Conservation (phyloP, 805 yeast genomes). For the Candida wancherniae region DNA sequence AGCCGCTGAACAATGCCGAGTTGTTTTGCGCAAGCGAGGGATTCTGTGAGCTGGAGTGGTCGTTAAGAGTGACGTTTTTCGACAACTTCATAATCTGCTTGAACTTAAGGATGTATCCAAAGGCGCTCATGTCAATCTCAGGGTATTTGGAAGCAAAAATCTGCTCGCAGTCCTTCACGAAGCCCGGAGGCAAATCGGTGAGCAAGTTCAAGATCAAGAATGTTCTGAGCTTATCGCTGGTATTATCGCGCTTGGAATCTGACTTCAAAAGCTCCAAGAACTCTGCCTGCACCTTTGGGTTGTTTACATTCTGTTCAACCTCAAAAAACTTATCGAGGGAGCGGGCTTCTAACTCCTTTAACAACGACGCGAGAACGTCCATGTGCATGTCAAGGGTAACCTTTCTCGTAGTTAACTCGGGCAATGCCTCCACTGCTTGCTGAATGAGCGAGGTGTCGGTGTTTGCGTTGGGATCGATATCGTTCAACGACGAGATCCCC, state of each 20-base stretch:
- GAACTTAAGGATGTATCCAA: constrained; percentile 71
- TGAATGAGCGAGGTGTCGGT: constrained; percentile 65
- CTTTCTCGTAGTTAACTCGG: constrained; percentile 87
- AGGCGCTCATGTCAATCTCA: constrained; percentile 52
- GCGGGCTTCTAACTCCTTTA: constrained; percentile 80
- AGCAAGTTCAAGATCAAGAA: constrained; percentile 70
- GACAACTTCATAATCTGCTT: constrained; percentile 67
- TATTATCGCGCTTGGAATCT: constrained; percentile 52
- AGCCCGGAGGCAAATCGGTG: constrained; percentile 35
- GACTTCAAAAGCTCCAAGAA: constrained; percentile 56
- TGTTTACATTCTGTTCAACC: constrained; percentile 77
- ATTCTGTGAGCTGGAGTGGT: constrained; percentile 26
- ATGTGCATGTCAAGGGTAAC: constrained; percentile 91
- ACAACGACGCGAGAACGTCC: constrained; percentile 83
- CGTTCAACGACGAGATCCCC: constrained; percentile 66
- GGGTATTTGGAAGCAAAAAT: constrained; percentile 50
- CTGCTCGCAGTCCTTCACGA: constrained; percentile 53
- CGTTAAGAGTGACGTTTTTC: constrained; percentile 16
- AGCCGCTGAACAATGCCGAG: constrained; percentile 62
- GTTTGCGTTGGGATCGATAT: constrained; percentile 56
- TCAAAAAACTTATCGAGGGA: constrained; percentile 88
- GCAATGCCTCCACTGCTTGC: constrained; percentile 86
- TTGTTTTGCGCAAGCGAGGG: constrained; percentile 31
- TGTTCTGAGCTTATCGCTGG: constrained; percentile 81
- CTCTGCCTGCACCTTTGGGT: constrained; percentile 52